Evolutionary conservation across 768 basidiomycete genomes (phyloP).

Genomic region (Pleurotus salmoneostramineus): DNA sequence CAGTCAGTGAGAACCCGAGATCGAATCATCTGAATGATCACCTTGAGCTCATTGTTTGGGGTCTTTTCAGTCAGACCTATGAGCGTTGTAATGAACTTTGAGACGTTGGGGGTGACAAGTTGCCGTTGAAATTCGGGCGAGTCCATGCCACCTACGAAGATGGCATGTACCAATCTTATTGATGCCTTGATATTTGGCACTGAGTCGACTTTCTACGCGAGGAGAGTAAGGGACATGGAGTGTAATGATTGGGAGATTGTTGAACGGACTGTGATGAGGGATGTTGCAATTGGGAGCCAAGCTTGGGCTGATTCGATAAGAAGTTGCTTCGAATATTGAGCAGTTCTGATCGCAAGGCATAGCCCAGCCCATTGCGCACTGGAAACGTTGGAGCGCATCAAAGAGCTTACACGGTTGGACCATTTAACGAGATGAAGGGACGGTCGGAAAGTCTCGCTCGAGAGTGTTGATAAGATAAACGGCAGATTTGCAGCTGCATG

Average conservation of each 20-base stretch:
- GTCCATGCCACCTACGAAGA: slow-evolving; percentile 58
- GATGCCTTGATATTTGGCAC: slow-evolving; percentile 55
- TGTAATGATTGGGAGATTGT: slow-evolving; percentile 14
- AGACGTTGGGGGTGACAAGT: slow-evolving; percentile 63
- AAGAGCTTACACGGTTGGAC: slow-evolving; percentile 66
- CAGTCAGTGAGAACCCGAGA: not conserved
- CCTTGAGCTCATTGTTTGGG: slow-evolving; percentile 50
- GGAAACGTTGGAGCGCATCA: slow-evolving; percentile 76
- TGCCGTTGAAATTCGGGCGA: slow-evolving; percentile 83
- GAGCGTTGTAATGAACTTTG: slow-evolving; percentile 64
- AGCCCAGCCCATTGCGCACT: slow-evolving; percentile 79
- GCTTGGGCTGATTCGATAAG: slow-evolving; percentile 70
- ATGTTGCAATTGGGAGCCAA: slow-evolving; percentile 66
- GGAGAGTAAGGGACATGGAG: slow-evolving; percentile 18
- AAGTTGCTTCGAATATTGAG: slow-evolving; percentile 48
- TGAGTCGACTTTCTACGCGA: slow-evolving; percentile 64
- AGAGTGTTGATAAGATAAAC: slow-evolving; percentile 53
- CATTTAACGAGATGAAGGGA: slow-evolving; percentile 74
- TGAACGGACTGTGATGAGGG: slow-evolving; percentile 65
- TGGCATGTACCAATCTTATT: slow-evolving; percentile 56
- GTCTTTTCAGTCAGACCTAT: slow-evolving; percentile 52
- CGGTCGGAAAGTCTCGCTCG: slow-evolving; percentile 45
- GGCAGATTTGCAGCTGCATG: slow-evolving; percentile 57
- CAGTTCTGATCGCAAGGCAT: slow-evolving; percentile 67
- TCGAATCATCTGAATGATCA: slow-evolving; percentile 16